These are phyloP conservation scores for Anisodus tanguticus DNA, from an alignment of 257 asterid genomes.

Conservation along the genomic window DNA sequence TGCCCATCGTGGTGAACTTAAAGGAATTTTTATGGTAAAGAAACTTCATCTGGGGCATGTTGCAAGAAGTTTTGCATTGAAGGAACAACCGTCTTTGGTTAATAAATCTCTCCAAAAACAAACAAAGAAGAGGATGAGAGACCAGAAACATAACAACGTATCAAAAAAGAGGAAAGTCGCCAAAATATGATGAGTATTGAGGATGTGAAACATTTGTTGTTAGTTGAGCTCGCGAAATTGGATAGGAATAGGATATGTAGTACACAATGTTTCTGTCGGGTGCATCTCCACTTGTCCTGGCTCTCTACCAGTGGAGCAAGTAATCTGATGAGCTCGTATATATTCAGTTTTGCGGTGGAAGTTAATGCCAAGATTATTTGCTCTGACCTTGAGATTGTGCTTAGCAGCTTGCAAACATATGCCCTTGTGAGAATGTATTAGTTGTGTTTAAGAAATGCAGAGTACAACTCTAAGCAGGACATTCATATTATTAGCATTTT, in stretches of 20 bases:
- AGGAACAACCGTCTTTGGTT: slow-evolving; percentile 84
- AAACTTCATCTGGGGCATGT: slow-evolving; percentile 95
- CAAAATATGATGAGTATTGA: background rate
- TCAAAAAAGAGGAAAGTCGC: slow-evolving; percentile 57
- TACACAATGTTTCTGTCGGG: background rate
- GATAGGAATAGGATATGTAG: background rate
- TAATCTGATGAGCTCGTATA: background rate
- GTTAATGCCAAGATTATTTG: background rate
- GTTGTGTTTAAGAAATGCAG: background rate
- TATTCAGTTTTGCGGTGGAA: background rate
- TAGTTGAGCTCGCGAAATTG: background rate
- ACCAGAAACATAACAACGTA: slow-evolving; percentile 51
- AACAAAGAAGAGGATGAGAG: slow-evolving; percentile 77
- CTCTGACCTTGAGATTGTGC: background rate
- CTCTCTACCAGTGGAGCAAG: background rate
- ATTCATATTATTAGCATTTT: slow-evolving; percentile 10
- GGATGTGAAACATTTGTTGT: background rate
- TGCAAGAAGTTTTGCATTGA: slow-evolving; percentile 83
- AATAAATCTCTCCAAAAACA: slow-evolving; percentile 75
- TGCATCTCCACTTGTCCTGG: slow-evolving; percentile 17
- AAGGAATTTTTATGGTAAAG: slow-evolving; percentile 77
- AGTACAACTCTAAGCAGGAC: background rate
- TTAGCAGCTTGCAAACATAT: background rate
- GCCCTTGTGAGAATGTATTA: background rate
- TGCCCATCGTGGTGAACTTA: slow-evolving; percentile 96